phyloP scores from a whole-genome alignment of 2,329 filamentous ascomycete species.

The Ceratocystis huliohia region DNA sequence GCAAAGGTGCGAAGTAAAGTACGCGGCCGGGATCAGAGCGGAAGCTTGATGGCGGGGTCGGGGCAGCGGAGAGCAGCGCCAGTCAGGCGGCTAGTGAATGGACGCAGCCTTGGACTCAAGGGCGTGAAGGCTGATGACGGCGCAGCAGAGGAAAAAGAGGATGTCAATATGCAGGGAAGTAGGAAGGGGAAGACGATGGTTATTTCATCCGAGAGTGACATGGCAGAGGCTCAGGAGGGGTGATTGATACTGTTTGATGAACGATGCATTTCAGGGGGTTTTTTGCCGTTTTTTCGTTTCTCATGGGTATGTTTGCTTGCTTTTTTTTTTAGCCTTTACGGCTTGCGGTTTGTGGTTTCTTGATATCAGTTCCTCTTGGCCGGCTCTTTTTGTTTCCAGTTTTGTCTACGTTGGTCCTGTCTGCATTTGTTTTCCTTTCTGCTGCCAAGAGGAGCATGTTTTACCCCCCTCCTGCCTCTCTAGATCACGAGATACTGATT shows the following conservation, averaged over 20 bases:
- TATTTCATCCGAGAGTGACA: slow-evolving; percentile 1
- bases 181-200: slow-evolving; percentile 1
- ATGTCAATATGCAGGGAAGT: too few species aligned
- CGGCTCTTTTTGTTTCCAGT: not conserved
- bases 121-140: not conserved
- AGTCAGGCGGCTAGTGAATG: slow-evolving; percentile 12
- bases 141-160: not conserved
- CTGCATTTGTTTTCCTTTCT: not conserved
- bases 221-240: slow-evolving; percentile 3
- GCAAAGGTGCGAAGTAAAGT: not conserved
- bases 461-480: not conserved
- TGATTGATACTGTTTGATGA: not conserved
- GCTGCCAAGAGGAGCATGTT: slow-evolving; percentile 14
- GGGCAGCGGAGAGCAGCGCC: slow-evolving; percentile 8
- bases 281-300: slow-evolving; percentile 6
- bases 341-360: slow-evolving; percentile 3
- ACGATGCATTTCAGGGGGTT: slow-evolving; percentile 1
- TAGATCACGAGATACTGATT: too few species aligned
- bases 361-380: slow-evolving; percentile 17
- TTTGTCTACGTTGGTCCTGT: not conserved
- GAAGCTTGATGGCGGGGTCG: not conserved
- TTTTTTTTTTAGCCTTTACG: slow-evolving; percentile 6
- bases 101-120: slow-evolving; percentile 4
- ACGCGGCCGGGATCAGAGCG: slow-evolving; percentile 13
- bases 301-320: not conserved